phyloP scores from a whole-genome alignment of 129 eudicot genomes.

The Flaveria trinervia region DNA sequence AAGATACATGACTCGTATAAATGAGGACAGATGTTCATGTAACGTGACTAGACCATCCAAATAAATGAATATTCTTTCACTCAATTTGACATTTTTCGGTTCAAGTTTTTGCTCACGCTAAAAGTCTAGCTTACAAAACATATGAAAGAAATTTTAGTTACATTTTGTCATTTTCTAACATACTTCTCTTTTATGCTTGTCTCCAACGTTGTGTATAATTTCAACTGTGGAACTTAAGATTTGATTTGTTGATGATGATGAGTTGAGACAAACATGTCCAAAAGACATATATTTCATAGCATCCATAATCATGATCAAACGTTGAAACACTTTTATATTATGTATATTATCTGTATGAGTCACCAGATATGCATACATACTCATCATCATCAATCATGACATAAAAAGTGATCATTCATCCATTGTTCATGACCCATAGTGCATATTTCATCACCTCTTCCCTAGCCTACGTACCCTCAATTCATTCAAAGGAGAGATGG shows the following conservation, averaged over 20 bases:
- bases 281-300: constrained; percentile 26
- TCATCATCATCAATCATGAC: constrained; percentile 41
- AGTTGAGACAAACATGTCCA: constrained; percentile 42
- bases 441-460: constrained; percentile 68
- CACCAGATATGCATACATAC: constrained; percentile 29
- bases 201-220: not conserved
- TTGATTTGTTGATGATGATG: constrained; percentile 19
- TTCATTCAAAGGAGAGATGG: constrained; percentile 49
- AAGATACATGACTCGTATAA: not conserved
- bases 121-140: not conserved
- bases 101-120: not conserved
- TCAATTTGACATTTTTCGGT: not conserved
- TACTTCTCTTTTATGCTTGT: not conserved
- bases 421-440: constrained; percentile 59
- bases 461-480: constrained; percentile 36
- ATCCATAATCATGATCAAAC: constrained; percentile 30
- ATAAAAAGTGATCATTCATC: constrained; percentile 45
- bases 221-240: not conserved
- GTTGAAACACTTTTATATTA: constrained; percentile 35
- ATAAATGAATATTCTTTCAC: not conserved
- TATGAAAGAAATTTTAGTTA: not conserved
- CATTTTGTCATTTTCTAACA: not conserved
- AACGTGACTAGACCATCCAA: not conserved
- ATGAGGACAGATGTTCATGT: not conserved
- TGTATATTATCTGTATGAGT: constrained; percentile 33